Evolutionary conservation across 768 basidiomycete species (phyloP).

Genomic region (Lactifluus subvellereus): DNA sequence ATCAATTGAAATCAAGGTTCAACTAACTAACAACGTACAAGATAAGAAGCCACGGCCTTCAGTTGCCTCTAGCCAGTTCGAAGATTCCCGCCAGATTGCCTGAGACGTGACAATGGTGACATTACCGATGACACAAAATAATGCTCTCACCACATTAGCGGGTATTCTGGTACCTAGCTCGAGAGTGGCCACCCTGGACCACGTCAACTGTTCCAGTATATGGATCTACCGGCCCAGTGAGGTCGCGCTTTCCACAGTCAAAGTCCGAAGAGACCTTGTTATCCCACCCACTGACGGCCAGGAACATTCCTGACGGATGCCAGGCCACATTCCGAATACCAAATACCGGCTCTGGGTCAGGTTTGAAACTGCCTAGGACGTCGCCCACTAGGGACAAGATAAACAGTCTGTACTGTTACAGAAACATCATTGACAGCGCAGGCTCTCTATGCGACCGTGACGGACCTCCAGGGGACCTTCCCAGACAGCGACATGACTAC

Average conservation of each 20-base stretch:
- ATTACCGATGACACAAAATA: not conserved
- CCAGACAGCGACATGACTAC: slow-evolving; percentile 74
- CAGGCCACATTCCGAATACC: slow-evolving; percentile 75
- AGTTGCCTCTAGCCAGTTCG: slow-evolving; percentile 77
- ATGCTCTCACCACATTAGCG: slow-evolving; percentile 45
- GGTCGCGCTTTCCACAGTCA: not conserved
- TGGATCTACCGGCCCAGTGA: slow-evolving; percentile 46
- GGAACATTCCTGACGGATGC: slow-evolving; percentile 81
- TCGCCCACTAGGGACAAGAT: slow-evolving; percentile 64
- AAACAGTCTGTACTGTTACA: slow-evolving; percentile 64
- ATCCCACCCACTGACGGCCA: slow-evolving; percentile 84
- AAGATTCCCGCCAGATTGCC: slow-evolving; percentile 83
- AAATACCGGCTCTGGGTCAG: slow-evolving; percentile 72
- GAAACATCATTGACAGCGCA: not conserved
- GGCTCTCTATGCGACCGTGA: not conserved
- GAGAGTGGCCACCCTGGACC: slow-evolving; percentile 60
- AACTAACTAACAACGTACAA: slow-evolving; percentile 43
- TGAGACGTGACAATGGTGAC: slow-evolving; percentile 30
- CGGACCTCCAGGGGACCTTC: slow-evolving; percentile 78
- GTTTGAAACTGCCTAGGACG: slow-evolving; percentile 58
- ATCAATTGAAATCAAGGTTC: not conserved
- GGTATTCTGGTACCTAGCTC: slow-evolving; percentile 57
- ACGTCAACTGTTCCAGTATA: slow-evolving; percentile 68
- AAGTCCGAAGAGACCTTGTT: slow-evolving; percentile 53
- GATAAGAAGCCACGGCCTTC: slow-evolving; percentile 83